Conservation (phyloP, 768 basidiomycete genomes). For the Russula virescens region DNA sequence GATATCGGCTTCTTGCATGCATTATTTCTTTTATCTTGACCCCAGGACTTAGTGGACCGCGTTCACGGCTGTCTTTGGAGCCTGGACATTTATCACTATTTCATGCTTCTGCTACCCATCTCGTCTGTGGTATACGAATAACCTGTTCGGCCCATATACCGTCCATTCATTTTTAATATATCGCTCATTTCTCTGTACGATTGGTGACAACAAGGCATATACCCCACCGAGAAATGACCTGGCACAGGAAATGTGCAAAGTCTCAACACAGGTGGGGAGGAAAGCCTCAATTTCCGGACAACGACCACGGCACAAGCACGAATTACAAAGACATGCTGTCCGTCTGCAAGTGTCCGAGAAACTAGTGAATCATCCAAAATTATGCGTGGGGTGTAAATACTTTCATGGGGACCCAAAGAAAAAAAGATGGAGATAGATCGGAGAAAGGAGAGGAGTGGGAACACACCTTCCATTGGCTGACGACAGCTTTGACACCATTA, state of each 20-base stretch:
- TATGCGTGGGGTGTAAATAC: too few relatives aligned
- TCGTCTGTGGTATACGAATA: constrained; percentile 5
- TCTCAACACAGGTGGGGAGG: constrained; percentile 21
- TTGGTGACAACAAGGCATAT: neutral
- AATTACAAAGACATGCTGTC: constrained; percentile 13
- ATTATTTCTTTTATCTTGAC: neutral
- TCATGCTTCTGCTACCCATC: neutral
- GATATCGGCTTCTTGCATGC: constrained; percentile 1
- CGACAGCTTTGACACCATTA: too few relatives aligned
- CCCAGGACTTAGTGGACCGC: neutral
- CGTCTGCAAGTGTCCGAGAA: constrained; percentile 23
- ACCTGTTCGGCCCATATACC: constrained; percentile 8
- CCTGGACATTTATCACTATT: constrained; percentile 5
- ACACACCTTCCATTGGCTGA: too few relatives aligned
- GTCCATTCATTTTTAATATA: constrained; percentile 20
- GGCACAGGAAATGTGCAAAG: constrained; percentile 7
- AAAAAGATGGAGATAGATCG: neutral
- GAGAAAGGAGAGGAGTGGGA: neutral
- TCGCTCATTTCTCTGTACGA: constrained; percentile 12
- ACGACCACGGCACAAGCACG: constrained; percentile 20
- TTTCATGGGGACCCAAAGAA: too few relatives aligned
- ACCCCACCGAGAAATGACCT: constrained; percentile 19
- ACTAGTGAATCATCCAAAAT: neutral
- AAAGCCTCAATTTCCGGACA: constrained; percentile 15
- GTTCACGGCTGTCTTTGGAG: neutral